Evolutionary conservation across 2,329 filamentous ascomycete species (phyloP).

Genomic region (Botryotinia narcissicola): DNA sequence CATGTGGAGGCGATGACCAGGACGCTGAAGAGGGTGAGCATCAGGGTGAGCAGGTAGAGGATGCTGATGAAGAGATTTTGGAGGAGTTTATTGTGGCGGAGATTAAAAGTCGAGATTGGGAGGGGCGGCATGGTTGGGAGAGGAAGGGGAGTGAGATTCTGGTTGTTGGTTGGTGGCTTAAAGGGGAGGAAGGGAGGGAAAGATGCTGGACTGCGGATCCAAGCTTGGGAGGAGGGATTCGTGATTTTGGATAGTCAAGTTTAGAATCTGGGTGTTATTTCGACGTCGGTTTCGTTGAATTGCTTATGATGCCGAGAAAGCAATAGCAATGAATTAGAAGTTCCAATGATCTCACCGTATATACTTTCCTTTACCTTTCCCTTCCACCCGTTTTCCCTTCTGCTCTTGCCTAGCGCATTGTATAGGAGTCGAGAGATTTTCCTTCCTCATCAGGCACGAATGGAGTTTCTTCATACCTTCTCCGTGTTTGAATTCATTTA

Average conservation of each 20-base stretch:
- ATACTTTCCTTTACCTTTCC: too few relatives aligned
- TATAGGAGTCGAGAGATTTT: neutral
- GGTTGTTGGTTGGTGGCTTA: too few relatives aligned
- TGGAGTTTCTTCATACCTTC: neutral
- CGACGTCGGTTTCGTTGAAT: neutral
- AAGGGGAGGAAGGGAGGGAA: too few relatives aligned
- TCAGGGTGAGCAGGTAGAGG: neutral
- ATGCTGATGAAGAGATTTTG: neutral
- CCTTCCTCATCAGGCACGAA: neutral
- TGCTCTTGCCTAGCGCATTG: neutral
- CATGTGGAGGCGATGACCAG: neutral
- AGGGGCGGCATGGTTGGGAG: too few relatives aligned
- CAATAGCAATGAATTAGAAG: neutral
- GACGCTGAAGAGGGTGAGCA: neutral
- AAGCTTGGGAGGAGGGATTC: neutral
- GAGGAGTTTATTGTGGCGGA: neutral
- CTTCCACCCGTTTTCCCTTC: neutral
- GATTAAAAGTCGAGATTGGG: neutral
- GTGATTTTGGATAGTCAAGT: too few relatives aligned
- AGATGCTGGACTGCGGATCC: neutral
- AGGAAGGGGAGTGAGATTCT: neutral
- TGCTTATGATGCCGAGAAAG: neutral
- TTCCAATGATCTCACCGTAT: neutral
- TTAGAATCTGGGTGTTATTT: too few relatives aligned
- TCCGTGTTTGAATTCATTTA: too few relatives aligned